Evolutionary conservation across 2,329 filamentous ascomycete genomes (phyloP).

Genomic region (Pseudocercospora crystallina): DNA sequence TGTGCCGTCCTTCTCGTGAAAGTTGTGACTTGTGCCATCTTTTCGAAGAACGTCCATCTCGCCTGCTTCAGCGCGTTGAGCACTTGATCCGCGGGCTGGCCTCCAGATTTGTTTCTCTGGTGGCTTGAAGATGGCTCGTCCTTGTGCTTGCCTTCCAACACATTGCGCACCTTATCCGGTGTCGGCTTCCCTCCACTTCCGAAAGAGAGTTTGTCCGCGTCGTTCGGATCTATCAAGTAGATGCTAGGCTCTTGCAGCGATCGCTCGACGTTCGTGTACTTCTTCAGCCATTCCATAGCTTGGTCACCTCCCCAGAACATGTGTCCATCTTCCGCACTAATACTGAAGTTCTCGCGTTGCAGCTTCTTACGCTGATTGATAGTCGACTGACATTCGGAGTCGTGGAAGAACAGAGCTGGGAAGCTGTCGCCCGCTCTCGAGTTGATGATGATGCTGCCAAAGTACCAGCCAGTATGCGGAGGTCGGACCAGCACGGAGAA

Average conservation of each 20-base stretch:
- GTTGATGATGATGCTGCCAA: conserved; percentile 92
- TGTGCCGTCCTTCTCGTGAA: conserved; percentile 91
- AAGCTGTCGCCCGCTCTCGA: conserved; percentile 87
- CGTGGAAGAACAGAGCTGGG: conserved; percentile 94
- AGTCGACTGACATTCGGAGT: conserved; percentile 93
- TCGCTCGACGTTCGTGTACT: conserved; percentile 79
- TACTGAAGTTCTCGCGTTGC: conserved; percentile 78
- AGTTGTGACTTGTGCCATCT: conserved; percentile 94
- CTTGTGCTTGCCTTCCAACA: conserved; percentile 38
- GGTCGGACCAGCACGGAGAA: conserved; percentile 89
- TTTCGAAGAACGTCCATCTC: conserved; percentile 93
- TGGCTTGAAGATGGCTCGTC: conserved; percentile 36
- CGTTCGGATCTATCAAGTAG: conserved; percentile 83
- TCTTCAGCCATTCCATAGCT: conserved; percentile 83
- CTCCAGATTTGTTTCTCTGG: conserved; percentile 42
- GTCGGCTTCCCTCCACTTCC: conserved; percentile 58
- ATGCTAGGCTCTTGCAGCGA: conserved; percentile 85
- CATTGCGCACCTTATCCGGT: conserved; percentile 46
- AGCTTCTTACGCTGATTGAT: conserved; percentile 90
- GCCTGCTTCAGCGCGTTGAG: conserved; percentile 93
- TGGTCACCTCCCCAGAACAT: conserved; percentile 99
- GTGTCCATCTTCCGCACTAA: conserved; percentile 58
- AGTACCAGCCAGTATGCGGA: conserved; percentile 97
- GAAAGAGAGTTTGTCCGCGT: conserved; percentile 82
- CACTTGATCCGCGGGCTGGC: conserved; percentile 85